Evolutionary conservation across 306 rosid genomes (phyloP).

Genomic region (Comarum palustre): DNA sequence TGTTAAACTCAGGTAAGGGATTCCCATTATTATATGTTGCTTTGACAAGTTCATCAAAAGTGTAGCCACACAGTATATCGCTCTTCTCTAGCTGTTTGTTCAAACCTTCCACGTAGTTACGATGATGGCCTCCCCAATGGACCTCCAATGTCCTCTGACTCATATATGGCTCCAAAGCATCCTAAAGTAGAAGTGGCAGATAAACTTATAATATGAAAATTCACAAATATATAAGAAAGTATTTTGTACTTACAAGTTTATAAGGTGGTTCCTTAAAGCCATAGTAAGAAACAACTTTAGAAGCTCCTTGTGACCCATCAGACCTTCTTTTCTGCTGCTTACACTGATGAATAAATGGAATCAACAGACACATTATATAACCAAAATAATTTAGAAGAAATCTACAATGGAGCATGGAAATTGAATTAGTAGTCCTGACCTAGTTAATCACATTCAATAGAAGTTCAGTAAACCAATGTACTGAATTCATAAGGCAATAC

Average conservation of each 20-base stretch:
- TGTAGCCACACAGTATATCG: conserved; percentile 69
- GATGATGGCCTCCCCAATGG: conserved; percentile 90
- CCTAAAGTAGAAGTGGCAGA: conserved; percentile 36
- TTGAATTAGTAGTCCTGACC: conserved; percentile 9
- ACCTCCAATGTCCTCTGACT: conserved; percentile 66
- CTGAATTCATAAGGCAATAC: too few species aligned
- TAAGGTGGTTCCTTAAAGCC: conserved; percentile 88
- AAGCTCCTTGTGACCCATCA: conserved; percentile 37
- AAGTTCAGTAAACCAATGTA: neutral
- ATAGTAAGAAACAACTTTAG: conserved; percentile 55
- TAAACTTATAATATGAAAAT: neutral
- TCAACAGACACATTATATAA: conserved; percentile 12
- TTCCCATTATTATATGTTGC: conserved; percentile 86
- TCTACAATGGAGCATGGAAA: conserved; percentile 3
- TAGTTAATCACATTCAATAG: neutral
- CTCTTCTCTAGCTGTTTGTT: conserved; percentile 78
- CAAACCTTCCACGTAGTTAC: conserved; percentile 60
- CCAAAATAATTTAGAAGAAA: conserved; percentile 11
- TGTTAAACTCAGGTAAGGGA: conserved; percentile 84
- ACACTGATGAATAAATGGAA: conserved; percentile 24
- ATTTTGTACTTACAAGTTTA: conserved; percentile 55
- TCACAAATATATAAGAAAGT: neutral
- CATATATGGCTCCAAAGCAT: conserved; percentile 92
- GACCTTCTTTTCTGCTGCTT: conserved; percentile 43
- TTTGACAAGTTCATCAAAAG: conserved; percentile 87